These are phyloP conservation scores for Phialophora tarda DNA, from an alignment of 2,329 filamentous ascomycete genomes.

Conservation along the genomic window DNA sequence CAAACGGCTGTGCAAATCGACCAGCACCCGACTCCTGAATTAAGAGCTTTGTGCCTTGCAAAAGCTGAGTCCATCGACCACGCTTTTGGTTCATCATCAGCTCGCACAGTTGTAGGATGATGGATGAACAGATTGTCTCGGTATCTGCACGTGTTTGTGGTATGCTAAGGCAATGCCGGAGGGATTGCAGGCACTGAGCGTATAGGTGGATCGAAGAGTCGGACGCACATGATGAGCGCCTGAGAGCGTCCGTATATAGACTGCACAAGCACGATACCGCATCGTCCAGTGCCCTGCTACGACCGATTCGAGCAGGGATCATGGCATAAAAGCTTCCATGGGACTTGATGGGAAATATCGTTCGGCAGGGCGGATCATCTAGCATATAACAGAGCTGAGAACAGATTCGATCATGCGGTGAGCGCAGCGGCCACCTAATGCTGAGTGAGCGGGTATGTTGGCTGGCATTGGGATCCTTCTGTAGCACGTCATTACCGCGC, in stretches of 20 bases:
- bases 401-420: conserved; percentile 4
- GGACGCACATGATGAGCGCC: not conserved
- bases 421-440: conserved; percentile 8
- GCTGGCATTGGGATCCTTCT: not conserved
- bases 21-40: conserved; percentile 27
- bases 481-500: not conserved
- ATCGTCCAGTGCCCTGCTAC: conserved; percentile 13
- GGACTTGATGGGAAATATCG: conserved; percentile 15
- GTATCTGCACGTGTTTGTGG: conserved; percentile 13
- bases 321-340: conserved; percentile 20
- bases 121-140: conserved; percentile 32
- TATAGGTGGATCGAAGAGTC: conserved; percentile 13
- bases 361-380: conserved; percentile 5
- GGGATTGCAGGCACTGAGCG: conserved; percentile 11
- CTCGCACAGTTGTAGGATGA: conserved; percentile 34
- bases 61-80: conserved; percentile 31
- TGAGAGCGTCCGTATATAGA: conserved; percentile 11
- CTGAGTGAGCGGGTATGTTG: not conserved
- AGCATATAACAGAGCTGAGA: conserved; percentile 16
- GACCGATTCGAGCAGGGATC: conserved; percentile 10
- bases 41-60: conserved; percentile 27
- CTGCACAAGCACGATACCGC: conserved; percentile 21
- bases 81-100: conserved; percentile 24
- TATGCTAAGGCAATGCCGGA: conserved; percentile 9
- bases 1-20: conserved; percentile 24